Evolutionary conservation across 176 grass and related monocot species (phyloP).

Genomic region (Themeda triandra): DNA sequence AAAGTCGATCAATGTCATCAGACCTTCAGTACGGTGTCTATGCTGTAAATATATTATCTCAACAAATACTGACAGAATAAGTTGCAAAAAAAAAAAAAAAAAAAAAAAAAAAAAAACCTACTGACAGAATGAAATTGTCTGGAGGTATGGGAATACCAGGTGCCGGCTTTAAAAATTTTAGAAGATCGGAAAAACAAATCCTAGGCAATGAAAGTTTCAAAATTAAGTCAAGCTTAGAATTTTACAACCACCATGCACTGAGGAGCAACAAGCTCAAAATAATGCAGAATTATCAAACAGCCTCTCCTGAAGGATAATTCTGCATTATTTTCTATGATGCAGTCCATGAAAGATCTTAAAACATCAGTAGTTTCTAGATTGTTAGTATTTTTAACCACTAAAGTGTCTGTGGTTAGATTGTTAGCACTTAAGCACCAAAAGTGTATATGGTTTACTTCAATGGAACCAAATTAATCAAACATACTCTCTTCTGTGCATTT

Average conservation of each 20-base stretch:
- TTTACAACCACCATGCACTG: not conserved
- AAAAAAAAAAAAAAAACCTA: too few species aligned
- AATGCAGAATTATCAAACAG: too few species aligned
- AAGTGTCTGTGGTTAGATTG: not conserved
- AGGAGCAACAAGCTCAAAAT: not conserved
- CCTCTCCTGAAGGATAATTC: not conserved
- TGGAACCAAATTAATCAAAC: not conserved
- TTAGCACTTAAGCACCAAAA: not conserved
- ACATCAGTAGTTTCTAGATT: not conserved
- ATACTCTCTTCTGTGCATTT: not conserved
- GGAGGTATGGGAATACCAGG: not conserved
- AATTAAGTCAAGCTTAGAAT: too few species aligned
- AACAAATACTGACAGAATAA: not conserved
- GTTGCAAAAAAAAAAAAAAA: too few species aligned
- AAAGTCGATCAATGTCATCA: not conserved
- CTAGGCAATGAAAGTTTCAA: not conserved
- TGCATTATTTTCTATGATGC: not conserved
- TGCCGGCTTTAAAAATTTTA: not conserved
- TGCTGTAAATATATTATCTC: not conserved
- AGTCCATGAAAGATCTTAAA: not conserved
- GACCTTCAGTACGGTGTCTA: not conserved
- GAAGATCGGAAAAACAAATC: not conserved
- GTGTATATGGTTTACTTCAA: not conserved
- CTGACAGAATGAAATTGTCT: too few species aligned
- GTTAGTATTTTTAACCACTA: not conserved